Base-by-base conservation (phyloP, 345 rosid genomes). In the Aegle marmelos region DNA sequence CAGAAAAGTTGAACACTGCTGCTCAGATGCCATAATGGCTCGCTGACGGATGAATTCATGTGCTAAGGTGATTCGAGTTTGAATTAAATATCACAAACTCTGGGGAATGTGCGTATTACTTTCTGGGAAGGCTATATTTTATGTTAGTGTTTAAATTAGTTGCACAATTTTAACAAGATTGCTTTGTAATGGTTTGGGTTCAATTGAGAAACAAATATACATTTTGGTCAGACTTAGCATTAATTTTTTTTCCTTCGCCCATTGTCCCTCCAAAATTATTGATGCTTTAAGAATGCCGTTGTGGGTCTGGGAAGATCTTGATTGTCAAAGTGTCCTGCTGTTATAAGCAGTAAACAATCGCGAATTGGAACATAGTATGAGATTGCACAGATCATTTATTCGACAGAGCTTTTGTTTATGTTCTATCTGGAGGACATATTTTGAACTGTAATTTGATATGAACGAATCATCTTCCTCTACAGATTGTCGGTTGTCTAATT, bases 1-100 rank as follows among this genome's bases (percentile, higher is more conserved):
- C 97, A 5, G 97, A 96, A 64, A 96, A 89, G 87, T 85, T 94
- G 85, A 96, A 96, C 86, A 92, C 95, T 1, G 97, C 99, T 28
- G 97, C 98, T 25, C 98, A 96, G 85, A 81, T 92, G 83, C 87
- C 87, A 70, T 92, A 85, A 81, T 67, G 68, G 68, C 28, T 27
- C 28, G 68, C 24, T 11, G 34, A 36, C 31, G 11, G 54, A 62
- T 61, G 13, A 68, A 10, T 70, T 48, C 54, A 6, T 75, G 67
- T 13, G 61, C 19, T 27, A 28, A 11, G 54, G 17, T 21, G 19
- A 30, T 24, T 61, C n/a, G 9, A 2, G 3, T 31, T 27, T 61
- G 10, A 27, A 45, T 65, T 8, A 17, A 17, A 34, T 56, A 27
- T 74, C 28, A 10, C 21, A 24, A 31, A 24, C 45, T 9, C 73